A percentile compares a stretch with the other conserved stretches of the same genome.
Conservation (phyloP, 768 basidiomycete species). For the Leccinum subtestaceum region DNA sequence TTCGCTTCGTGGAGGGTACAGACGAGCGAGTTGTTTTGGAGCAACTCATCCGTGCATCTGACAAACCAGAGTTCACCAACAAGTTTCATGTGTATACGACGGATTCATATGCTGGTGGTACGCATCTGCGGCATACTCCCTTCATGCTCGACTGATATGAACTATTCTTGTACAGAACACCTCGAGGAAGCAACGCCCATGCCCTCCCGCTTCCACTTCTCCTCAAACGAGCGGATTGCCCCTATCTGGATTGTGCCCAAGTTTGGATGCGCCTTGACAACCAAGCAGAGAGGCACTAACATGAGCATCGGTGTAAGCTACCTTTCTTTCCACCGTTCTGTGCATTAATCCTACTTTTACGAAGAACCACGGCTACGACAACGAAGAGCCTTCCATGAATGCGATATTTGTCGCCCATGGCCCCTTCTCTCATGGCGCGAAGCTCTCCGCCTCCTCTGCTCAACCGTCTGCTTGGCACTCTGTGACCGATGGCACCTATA, state of each 20-base stretch:
- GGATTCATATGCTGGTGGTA: slow-evolving; percentile 24
- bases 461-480: slow-evolving; percentile 54
- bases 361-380: slow-evolving; percentile 91
- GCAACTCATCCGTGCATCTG: slow-evolving; percentile 51
- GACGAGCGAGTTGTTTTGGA: slow-evolving; percentile 59
- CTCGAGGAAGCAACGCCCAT: slow-evolving; percentile 39
- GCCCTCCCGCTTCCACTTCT: slow-evolving; percentile 79
- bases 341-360: slow-evolving; percentile 3
- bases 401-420: slow-evolving; percentile 93
- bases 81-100: slow-evolving; percentile 62
- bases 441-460: slow-evolving; percentile 37
- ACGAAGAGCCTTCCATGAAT: slow-evolving; percentile 70
- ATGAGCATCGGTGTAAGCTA: slow-evolving; percentile 72
- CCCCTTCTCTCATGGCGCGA: slow-evolving; percentile 73
- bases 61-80: slow-evolving; percentile 34
- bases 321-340: neutral
- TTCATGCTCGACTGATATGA: neutral
- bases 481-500: slow-evolving; percentile 50
- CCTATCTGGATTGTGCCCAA: slow-evolving; percentile 83
- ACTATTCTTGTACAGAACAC: slow-evolving; percentile 2
- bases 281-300: slow-evolving; percentile 55
- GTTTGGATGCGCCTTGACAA: slow-evolving; percentile 78
- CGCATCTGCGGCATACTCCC: neutral
- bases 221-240: slow-evolving; percentile 72
- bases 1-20: slow-evolving; percentile 63